Conservation (phyloP, 83 land plant species). For the Diphasiastrum complanatum region DNA sequence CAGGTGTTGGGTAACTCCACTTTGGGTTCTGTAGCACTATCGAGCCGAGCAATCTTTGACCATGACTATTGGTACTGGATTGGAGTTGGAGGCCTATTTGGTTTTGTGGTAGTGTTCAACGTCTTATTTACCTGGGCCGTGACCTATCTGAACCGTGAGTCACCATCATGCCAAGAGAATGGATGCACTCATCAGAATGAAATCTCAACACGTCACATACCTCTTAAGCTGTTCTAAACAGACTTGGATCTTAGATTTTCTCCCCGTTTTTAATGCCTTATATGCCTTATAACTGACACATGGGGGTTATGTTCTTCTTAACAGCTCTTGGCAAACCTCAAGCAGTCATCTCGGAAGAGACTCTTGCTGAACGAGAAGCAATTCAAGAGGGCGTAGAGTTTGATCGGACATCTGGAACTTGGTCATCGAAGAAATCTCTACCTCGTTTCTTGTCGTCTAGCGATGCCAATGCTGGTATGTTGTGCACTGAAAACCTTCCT, state of each 20-base stretch:
- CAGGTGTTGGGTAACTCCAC: not conserved
- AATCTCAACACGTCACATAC: not conserved
- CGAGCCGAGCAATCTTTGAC: not conserved
- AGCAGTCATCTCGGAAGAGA: slow-evolving; percentile 3
- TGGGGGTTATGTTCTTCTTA: not conserved
- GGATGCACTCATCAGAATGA: not conserved
- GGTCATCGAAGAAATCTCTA: not conserved
- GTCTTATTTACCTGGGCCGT: slow-evolving; percentile 22
- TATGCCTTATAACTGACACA: not conserved
- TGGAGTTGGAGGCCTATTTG: slow-evolving; percentile 13
- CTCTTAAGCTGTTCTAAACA: not conserved
- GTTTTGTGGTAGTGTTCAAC: slow-evolving; percentile 16
- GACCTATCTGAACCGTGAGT: slow-evolving; percentile 13
- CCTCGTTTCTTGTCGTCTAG: not conserved
- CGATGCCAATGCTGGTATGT: no score
- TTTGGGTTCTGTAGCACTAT: slow-evolving; percentile 5
- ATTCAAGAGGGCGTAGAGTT: slow-evolving; percentile 15
- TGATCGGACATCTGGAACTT: not conserved
- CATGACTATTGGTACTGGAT: slow-evolving; percentile 18
- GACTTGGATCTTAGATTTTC: not conserved
- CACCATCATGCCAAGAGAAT: not conserved
- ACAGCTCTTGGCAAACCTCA: slow-evolving; percentile 9
- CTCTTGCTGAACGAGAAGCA: slow-evolving; percentile 15
- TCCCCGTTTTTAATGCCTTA: not conserved
- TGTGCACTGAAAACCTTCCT: no score